Base-by-base conservation (phyloP, 2,329 filamentous ascomycete species). In the Claviceps capensis region DNA sequence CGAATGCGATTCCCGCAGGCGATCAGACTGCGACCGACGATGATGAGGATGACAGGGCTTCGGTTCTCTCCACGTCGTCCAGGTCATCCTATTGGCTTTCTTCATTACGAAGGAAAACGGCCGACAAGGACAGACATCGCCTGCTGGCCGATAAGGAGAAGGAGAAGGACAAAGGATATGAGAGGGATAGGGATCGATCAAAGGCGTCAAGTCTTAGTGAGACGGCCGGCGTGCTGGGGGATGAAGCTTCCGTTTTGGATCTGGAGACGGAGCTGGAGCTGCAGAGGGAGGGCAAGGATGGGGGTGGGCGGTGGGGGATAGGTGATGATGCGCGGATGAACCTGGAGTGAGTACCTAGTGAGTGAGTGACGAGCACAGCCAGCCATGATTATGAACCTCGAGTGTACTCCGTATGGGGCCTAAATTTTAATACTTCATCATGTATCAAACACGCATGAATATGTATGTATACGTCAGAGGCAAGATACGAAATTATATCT, bases 291-390 rank as follows among this genome's bases (percentile, higher is more conserved):
- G 67, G 73, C 57, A 71, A 69, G 61, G 80, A 77, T 58, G 82
- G 71, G 58, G 77, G 67, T 58, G 77, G 67, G 3, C 78, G 80
- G 60, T 89, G 88, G 82, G 86, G 87, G 0, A 77, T 94, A 48
- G 86, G 86, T 1, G 89, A 95, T 63, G 88, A 95, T 62, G 81
- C 85, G 23, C 76, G 84, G 61, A 93, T 95, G 85, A 85, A 82
- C 36, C 70, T 95, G 58, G 88, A 91, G 66, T 91, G 65, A 60
- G 11, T 8, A 22, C 22, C 22, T 4, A 22, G 22, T 22, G 22
- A 9, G n/a, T n/a, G 13, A 48, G 30, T 26, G 23, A 30, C 7
- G 30, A 34, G 30, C 9, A 4, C 30, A 34, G 30, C 30, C 9
- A 34, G 30, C 9, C 9, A 34, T 34, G 9, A 34, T 34, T 34